Conservation (phyloP, 1,284 basidiomycete genomes). For the Sporisorium reilianum region DNA sequence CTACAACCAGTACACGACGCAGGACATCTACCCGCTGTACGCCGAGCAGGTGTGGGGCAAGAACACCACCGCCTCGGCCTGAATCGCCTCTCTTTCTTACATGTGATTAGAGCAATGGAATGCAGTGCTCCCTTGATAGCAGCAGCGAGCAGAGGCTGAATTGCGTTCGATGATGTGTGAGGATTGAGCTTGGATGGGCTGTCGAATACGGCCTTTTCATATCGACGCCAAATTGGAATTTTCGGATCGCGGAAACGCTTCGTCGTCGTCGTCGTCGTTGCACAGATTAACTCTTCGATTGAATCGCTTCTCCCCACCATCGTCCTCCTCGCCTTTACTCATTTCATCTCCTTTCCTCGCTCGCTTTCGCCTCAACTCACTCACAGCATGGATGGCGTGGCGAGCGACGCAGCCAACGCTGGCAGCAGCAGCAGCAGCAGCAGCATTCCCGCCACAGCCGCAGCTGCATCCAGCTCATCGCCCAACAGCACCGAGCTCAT, state of each 20-base stretch:
- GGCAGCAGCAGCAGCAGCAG: background rate
- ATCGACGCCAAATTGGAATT: background rate
- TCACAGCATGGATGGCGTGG: conserved; percentile 3
- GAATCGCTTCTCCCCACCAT: background rate
- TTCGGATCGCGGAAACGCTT: conserved; percentile 8
- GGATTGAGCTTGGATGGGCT: background rate
- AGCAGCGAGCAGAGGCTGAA: background rate
- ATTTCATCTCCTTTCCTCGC: conserved; percentile 6
- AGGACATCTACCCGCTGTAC: conserved; percentile 63
- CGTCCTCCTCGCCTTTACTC: background rate
- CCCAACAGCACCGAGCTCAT: conserved; percentile 48
- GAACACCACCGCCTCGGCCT: conserved; percentile 7
- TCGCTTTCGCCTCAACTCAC: background rate
- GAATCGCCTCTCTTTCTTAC: background rate
- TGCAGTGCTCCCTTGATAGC: no score
- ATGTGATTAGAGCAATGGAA: no score
- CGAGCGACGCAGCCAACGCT: background rate
- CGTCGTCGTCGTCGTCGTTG: background rate
- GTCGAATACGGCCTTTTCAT: conserved; percentile 8
- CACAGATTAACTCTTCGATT: background rate
- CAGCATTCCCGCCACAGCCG: background rate
- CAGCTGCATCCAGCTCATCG: background rate
- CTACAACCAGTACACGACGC: conserved; percentile 62
- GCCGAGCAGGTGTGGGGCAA: conserved; percentile 53
- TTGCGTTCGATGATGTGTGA: background rate